phyloP scores from a whole-genome alignment of 495 filamentous ascomycete species.

The Aspergillus avenaceus region DNA sequence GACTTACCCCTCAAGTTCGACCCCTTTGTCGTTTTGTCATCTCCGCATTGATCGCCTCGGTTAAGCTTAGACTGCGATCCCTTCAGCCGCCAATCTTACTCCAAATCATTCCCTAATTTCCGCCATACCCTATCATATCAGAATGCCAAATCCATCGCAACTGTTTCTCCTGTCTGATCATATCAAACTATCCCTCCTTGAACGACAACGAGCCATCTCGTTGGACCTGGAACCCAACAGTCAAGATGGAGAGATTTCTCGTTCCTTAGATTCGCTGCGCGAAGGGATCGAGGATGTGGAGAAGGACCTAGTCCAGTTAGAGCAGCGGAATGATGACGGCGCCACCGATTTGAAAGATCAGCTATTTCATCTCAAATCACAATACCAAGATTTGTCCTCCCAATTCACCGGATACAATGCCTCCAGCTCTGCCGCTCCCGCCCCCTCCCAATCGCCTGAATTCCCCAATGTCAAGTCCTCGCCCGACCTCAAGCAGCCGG shows the following conservation, averaged over 20 bases:
- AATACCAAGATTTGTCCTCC: conserved; percentile 54
- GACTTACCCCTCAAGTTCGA: too few species aligned
- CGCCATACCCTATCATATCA: conserved; percentile 12
- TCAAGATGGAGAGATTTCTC: conserved; percentile 84
- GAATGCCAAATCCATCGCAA: conserved; percentile 56
- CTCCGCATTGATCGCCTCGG: conserved; percentile 4
- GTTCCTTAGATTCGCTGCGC: conserved; percentile 79
- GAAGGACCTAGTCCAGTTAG: conserved; percentile 57
- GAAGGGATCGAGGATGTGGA: conserved; percentile 77
- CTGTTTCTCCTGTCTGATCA: conserved; percentile 53
- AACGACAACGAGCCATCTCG: conserved; percentile 84
- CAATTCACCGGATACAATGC: conserved; percentile 61
- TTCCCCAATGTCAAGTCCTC: conserved; percentile 57
- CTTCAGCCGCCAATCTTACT: background rate
- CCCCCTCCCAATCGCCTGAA: conserved; percentile 66
- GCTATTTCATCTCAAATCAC: conserved; percentile 52
- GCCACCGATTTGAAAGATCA: conserved; percentile 66
- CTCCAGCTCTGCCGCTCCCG: conserved; percentile 44
- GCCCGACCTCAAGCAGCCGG: conserved; percentile 42
- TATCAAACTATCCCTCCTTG: conserved; percentile 59
- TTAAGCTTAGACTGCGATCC: background rate
- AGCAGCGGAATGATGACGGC: conserved; percentile 54
- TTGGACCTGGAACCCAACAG: conserved; percentile 80
- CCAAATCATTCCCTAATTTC: conserved; percentile 1
- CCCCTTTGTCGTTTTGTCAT: background rate